Evolutionary conservation across 1,284 basidiomycete genomes (phyloP).

Genomic region (Trametes polyzona): DNA sequence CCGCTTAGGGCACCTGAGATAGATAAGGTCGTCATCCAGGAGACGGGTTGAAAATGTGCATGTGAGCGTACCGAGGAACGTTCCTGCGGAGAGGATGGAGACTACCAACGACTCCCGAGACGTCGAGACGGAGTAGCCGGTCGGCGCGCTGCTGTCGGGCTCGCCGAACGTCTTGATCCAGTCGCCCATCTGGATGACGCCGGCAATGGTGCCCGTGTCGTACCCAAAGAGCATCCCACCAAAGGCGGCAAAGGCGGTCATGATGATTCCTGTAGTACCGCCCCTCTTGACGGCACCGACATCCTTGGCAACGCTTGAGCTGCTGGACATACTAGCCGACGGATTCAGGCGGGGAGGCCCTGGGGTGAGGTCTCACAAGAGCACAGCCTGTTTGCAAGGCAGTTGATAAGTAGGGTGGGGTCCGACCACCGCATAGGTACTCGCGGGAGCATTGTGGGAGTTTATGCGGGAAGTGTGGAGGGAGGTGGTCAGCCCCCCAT

Average conservation of each 20-base stretch:
- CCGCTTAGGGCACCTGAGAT: conserved; percentile 36
- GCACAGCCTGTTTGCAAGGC: too few species aligned
- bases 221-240: conserved; percentile 84
- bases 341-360: too few species aligned
- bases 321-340: neutral
- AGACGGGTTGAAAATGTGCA: neutral
- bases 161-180: conserved; percentile 58
- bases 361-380: too few species aligned
- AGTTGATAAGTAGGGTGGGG: too few species aligned
- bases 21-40: conserved; percentile 12
- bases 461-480: neutral
- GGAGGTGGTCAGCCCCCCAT: neutral
- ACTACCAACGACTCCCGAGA: conserved; percentile 41
- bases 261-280: conserved; percentile 50
- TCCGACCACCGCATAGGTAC: neutral
- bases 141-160: conserved; percentile 33
- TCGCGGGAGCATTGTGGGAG: neutral
- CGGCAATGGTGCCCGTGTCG: conserved; percentile 77
- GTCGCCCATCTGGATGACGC: conserved; percentile 61
- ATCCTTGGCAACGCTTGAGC: neutral
- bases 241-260: conserved; percentile 77
- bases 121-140: conserved; percentile 29
- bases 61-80: conserved; percentile 42
- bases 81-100: conserved; percentile 51
- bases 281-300: neutral